Base-by-base conservation (phyloP, 2,329 filamentous ascomycete genomes). In the Hypoxylon sp. region DNA sequence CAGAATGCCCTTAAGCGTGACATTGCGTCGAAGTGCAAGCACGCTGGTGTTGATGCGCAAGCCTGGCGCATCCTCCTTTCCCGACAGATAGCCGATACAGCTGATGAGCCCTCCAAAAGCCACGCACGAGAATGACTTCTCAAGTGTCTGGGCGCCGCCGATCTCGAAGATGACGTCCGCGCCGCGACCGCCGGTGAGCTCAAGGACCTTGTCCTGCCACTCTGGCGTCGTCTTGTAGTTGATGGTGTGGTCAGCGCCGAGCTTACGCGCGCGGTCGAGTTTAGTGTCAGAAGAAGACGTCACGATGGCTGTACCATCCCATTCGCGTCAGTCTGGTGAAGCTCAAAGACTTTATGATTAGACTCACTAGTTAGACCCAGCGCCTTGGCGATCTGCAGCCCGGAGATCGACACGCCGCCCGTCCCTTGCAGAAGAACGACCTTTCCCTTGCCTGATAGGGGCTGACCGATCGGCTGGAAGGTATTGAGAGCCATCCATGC, bases 401-500 rank as follows among this genome's bases (percentile, higher is more conserved):
- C 86, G 9, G 82, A 80, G 36, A 88, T 77, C 11, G 83, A 76
- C 4, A 88, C 85, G 2, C 84, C 86, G 1, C 86, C 85, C 0
- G 85, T 89, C 2, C 86, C 86, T 71, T 87, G 86, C 3, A 87
- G 75, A 13, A 88, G 75, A 4, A 87, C 82, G 1, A 80, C 80
- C 68, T 84, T 79, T 3, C 80, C 80, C 55, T 76, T 71, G 0
- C 84, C 85, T 1, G 83, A 82, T 3, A 76, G 41, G 19, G 83
- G 81, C 56, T 86, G 78, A 0, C 86, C 86, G 0, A 87, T 73
- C 0, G 86, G 85, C 25, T 85, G 80, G 80, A 88, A 85, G 49
- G 86, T 85, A 76, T 90, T 90, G 71, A 91, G 81, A 7, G 86
- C 82, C 86, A 88, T 90, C 88, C 87, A 90, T 0, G 89, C 89